A percentile compares a stretch with the other conserved stretches of the same genome.
These are phyloP conservation scores for Kondoa malvinella DNA, from an alignment of 768 basidiomycete species.

Conservation along the genomic window DNA sequence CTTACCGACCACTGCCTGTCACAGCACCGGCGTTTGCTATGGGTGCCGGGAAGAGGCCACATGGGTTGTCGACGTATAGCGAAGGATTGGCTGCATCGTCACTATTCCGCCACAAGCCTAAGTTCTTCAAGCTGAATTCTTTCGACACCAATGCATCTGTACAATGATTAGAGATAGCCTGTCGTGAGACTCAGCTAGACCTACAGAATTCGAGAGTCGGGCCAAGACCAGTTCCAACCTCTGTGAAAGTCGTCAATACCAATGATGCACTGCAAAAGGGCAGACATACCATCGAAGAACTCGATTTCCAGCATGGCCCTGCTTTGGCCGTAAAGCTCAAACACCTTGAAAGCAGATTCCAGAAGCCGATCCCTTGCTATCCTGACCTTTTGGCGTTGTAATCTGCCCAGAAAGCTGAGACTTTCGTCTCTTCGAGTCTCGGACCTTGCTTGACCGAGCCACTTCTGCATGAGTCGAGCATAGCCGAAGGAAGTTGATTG, in stretches of 20 bases:
- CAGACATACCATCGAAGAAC: neutral
- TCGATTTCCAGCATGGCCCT: slow-evolving; percentile 63
- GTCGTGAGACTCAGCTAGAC: neutral
- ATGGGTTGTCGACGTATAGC: neutral
- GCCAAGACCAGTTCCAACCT: slow-evolving; percentile 92
- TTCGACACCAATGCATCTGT: slow-evolving; percentile 71
- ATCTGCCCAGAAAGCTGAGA: slow-evolving; percentile 74
- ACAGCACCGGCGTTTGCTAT: slow-evolving; percentile 22
- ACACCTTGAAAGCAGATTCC: slow-evolving; percentile 90
- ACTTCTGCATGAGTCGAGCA: slow-evolving; percentile 81
- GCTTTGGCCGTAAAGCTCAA: slow-evolving; percentile 76
- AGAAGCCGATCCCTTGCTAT: slow-evolving; percentile 87
- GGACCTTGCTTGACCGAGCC: slow-evolving; percentile 61
- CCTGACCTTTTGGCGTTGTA: slow-evolving; percentile 89
- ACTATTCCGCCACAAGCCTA: slow-evolving; percentile 82
- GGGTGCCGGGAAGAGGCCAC: slow-evolving; percentile 62
- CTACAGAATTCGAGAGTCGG: slow-evolving; percentile 83
- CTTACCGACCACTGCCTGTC: slow-evolving; percentile 36
- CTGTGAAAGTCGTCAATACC: slow-evolving; percentile 89
- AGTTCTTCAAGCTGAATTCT: slow-evolving; percentile 73
- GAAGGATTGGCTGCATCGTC: slow-evolving; percentile 13
- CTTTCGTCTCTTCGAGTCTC: slow-evolving; percentile 67
- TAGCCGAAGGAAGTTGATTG: slow-evolving; percentile 97
- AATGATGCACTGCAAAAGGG: neutral
- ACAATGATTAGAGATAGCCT: neutral